Percentiles rank a stretch among this genome's conserved stretches.
phyloP scores from a whole-genome alignment of 768 basidiomycete genomes.

The Leccinum obscurum region DNA sequence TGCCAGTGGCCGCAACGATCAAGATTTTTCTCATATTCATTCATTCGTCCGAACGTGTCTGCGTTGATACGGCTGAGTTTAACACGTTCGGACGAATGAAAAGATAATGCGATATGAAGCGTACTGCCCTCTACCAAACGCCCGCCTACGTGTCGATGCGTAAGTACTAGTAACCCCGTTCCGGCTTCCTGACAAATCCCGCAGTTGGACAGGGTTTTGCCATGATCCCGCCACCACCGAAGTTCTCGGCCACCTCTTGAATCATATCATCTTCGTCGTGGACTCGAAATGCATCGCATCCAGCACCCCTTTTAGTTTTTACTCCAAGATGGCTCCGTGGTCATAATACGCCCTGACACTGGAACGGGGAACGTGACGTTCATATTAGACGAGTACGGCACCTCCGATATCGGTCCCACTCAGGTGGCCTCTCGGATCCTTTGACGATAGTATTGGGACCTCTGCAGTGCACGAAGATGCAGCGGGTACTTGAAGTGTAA shows the following conservation, averaged over 20 bases:
- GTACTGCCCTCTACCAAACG: neutral
- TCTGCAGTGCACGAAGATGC: slow-evolving; percentile 10
- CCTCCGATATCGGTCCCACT: neutral
- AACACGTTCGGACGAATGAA: neutral
- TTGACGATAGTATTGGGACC: slow-evolving; percentile 8
- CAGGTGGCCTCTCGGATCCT: slow-evolving; percentile 8
- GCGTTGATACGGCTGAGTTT: neutral
- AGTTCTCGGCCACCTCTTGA: neutral
- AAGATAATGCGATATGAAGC: neutral
- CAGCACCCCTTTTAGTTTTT: neutral
- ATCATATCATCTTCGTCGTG: neutral
- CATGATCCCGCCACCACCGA: neutral
- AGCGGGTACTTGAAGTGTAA: slow-evolving; percentile 1
- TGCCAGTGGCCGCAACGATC: neutral
- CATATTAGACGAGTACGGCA: neutral
- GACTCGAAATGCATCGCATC: neutral
- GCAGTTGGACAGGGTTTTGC: slow-evolving; percentile 12
- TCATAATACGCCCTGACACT: neutral
- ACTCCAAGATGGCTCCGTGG: slow-evolving; percentile 1
- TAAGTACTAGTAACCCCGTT: neutral
- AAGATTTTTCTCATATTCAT: neutral
- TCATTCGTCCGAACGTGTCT: neutral
- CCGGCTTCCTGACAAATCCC: slow-evolving; percentile 9
- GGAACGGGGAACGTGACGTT: neutral
- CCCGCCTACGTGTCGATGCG: neutral